These are phyloP conservation scores for Neonectria punicea DNA, from an alignment of 2,329 filamentous ascomycete species.

Conservation along the genomic window DNA sequence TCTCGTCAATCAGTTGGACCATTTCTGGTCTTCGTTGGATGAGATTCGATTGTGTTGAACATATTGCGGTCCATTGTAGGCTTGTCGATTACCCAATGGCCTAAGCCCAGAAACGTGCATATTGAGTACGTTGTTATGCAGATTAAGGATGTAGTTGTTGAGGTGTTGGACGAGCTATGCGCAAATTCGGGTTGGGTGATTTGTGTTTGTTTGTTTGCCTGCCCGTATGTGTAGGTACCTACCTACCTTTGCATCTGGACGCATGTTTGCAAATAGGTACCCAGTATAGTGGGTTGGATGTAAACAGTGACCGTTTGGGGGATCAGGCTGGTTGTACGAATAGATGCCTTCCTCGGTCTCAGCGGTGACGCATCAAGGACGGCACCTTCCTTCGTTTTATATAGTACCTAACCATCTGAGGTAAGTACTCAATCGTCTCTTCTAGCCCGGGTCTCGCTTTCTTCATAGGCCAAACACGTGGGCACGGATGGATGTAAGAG, in stretches of 20 bases:
- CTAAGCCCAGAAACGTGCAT: not conserved
- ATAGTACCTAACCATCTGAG: not conserved
- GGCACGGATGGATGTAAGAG: not conserved
- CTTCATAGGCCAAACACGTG: not conserved
- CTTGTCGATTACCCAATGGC: not conserved
- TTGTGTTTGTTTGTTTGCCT: too few species aligned
- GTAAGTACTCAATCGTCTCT: not conserved
- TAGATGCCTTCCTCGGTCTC: not conserved
- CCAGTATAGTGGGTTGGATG: not conserved
- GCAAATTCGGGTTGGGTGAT: not conserved
- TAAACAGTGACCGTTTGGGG: not conserved
- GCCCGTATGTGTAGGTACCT: not conserved
- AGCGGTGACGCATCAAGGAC: not conserved
- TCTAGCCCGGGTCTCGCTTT: not conserved
- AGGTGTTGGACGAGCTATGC: not conserved
- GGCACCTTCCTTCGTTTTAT: not conserved
- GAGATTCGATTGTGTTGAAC: not conserved
- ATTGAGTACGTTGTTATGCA: not conserved
- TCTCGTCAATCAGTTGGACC: not conserved
- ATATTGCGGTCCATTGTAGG: not conserved
- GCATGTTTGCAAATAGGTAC: too few species aligned
- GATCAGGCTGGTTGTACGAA: not conserved
- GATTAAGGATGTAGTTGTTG: not conserved
- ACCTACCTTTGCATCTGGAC: not conserved
- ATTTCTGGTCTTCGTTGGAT: not conserved